phyloP scores from a whole-genome alignment of 2,329 filamentous ascomycete genomes.

The Metarhizium rileyi region DNA sequence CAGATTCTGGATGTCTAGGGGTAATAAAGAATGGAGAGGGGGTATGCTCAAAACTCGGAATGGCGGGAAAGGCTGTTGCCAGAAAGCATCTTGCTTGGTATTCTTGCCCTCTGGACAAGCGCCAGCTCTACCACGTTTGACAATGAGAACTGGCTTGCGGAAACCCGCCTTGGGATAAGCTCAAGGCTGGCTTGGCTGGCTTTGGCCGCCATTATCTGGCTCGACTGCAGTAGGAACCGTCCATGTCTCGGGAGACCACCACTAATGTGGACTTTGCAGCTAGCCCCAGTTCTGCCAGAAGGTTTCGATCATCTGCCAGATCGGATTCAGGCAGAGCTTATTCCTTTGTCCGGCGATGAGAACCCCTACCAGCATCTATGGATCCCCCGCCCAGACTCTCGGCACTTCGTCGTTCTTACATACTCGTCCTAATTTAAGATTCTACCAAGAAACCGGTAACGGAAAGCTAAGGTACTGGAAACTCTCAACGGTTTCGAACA shows the following conservation, averaged over 20 bases:
- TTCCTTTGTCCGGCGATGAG: conserved; percentile 1
- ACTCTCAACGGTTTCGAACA: neutral
- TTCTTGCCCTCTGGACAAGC: conserved; percentile 5
- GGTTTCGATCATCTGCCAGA: conserved; percentile 9
- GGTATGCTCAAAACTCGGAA: conserved; percentile 1
- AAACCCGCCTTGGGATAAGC: conserved; percentile 12
- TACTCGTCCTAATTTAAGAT: neutral
- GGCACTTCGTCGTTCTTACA: conserved; percentile 2
- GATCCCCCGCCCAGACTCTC: neutral
- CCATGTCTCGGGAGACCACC: conserved; percentile 18
- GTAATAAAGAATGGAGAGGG: conserved; percentile 7
- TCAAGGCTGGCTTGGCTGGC: conserved; percentile 7
- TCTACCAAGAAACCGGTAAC: conserved; percentile 3
- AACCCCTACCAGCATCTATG: neutral
- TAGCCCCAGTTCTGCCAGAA: conserved; percentile 6
- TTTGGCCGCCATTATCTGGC: conserved; percentile 8
- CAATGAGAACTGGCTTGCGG: conserved; percentile 6
- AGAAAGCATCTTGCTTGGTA: conserved; percentile 4
- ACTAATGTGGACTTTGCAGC: conserved; percentile 10
- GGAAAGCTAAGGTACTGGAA: conserved; percentile 1
- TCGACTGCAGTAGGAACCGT: conserved; percentile 11
- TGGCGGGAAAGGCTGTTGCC: conserved; percentile 3
- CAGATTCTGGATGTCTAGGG: conserved; percentile 5
- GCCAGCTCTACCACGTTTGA: conserved; percentile 6
- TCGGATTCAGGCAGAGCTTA: conserved; percentile 5